Evolutionary conservation across 2,329 filamentous ascomycete genomes (phyloP).

Genomic region (Blastomyces parvus): DNA sequence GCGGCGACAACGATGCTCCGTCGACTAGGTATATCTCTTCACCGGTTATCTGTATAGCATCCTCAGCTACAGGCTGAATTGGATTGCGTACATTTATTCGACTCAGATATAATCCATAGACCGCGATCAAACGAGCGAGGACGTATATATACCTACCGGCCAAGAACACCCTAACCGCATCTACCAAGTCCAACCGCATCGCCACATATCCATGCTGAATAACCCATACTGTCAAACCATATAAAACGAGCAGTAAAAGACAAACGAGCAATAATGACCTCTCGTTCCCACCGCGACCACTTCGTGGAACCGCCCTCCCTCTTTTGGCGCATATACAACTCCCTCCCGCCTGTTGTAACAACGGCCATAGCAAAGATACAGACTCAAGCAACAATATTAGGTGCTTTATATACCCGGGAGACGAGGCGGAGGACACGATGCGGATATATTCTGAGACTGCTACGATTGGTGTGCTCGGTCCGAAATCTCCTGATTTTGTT

Average conservation of each 20-base stretch:
- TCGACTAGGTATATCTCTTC: not conserved
- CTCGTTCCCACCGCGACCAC: slow-evolving; percentile 11
- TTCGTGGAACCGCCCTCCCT: slow-evolving; percentile 14
- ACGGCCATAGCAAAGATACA: not conserved
- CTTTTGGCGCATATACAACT: slow-evolving; percentile 5
- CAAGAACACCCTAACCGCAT: not conserved
- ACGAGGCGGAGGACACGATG: slow-evolving; percentile 16
- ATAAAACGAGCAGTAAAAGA: not conserved
- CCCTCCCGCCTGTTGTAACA: slow-evolving; percentile 4
- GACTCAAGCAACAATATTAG: not conserved
- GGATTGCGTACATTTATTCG: not conserved
- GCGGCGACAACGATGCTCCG: not conserved
- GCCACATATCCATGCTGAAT: not conserved
- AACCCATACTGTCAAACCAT: not conserved
- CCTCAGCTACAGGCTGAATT: not conserved
- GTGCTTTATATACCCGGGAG: slow-evolving; percentile 12
- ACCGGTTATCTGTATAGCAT: not conserved
- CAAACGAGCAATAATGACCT: not conserved
- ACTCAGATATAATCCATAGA: not conserved
- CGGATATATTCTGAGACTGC: slow-evolving; percentile 13
- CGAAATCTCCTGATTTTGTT: slow-evolving; percentile 58
- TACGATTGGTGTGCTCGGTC: slow-evolving; percentile 31
- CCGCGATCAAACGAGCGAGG: not conserved
- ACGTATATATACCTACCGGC: not conserved
- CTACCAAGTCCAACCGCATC: not conserved